A percentile compares a stretch with the other conserved stretches of the same genome.
phyloP scores from a whole-genome alignment of 2,329 filamentous ascomycete genomes.

The Pezicula radicicola region DNA sequence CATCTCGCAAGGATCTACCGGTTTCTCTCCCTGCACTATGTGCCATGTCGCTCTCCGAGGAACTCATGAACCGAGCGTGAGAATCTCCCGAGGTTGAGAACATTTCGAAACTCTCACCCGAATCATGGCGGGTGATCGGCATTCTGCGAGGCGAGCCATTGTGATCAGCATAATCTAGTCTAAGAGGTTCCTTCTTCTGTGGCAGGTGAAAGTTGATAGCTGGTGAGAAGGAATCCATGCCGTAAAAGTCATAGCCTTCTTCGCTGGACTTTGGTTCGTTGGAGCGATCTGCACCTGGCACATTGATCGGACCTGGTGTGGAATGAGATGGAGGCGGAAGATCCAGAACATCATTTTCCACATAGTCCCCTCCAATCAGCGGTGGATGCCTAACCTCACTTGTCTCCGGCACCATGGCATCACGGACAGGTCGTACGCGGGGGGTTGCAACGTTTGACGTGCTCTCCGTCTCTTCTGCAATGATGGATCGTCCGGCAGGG shows the following conservation, averaged over 20 bases:
- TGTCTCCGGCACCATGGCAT: constrained; percentile 18
- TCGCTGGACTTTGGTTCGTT: constrained; percentile 19
- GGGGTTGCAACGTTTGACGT: constrained; percentile 62
- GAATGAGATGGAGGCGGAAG: constrained; percentile 23
- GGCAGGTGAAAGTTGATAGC: constrained; percentile 51
- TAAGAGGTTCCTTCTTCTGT: constrained; percentile 35
- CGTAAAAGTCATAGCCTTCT: constrained; percentile 66
- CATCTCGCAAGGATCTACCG: constrained; percentile 16
- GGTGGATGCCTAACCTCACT: constrained; percentile 20
- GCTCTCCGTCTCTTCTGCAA: constrained; percentile 50
- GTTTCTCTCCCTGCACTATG: constrained; percentile 12
- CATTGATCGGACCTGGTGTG: constrained; percentile 21
- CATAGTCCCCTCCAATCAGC: constrained; percentile 29
- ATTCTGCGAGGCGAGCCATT: constrained; percentile 14
- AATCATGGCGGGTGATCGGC: constrained; percentile 47
- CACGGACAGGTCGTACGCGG: constrained; percentile 48
- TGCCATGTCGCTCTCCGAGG: constrained; percentile 28
- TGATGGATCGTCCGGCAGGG: constrained; percentile 13
- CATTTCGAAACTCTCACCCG: constrained; percentile 56
- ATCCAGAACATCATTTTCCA: constrained; percentile 26
- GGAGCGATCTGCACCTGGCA: constrained; percentile 16
- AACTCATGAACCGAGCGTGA: constrained; percentile 34
- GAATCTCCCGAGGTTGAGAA: constrained; percentile 55
- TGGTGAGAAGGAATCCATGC: constrained; percentile 47
- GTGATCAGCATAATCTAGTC: constrained; percentile 27